Percentiles rank a stretch among this genome's conserved stretches.
Conservation (phyloP, 73 alveolate genomes). For the Paramecium caudatum region DNA sequence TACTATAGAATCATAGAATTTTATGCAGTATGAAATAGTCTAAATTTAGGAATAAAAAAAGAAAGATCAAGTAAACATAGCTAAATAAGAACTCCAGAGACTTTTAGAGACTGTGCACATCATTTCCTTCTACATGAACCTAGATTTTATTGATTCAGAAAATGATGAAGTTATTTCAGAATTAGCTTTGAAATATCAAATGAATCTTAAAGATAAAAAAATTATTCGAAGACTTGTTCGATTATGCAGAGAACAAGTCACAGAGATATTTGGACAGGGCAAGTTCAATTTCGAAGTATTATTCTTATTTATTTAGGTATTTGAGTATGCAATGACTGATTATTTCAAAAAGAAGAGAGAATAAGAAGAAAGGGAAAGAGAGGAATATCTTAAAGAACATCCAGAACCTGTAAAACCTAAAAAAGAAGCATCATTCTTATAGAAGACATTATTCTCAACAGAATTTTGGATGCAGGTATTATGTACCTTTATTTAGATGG, state of each 20-base stretch:
- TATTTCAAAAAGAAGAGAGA: constrained; percentile 76
- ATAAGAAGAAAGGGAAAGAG: constrained; percentile 76
- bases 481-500: not conserved
- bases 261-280: constrained; percentile 75
- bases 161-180: constrained; percentile 50
- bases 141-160: constrained; percentile 70
- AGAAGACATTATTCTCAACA: constrained; percentile 51
- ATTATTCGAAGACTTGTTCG: constrained; percentile 68
- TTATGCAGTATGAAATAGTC: constrained; percentile 55
- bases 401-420: constrained; percentile 66
- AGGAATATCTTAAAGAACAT: constrained; percentile 54
- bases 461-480: constrained; percentile 70
- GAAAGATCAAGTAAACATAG: constrained; percentile 69
- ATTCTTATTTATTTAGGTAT: not conserved
- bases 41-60: constrained; percentile 60
- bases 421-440: constrained; percentile 10
- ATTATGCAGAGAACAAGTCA: constrained; percentile 68
- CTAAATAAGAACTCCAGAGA: constrained; percentile 73
- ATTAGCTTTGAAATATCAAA: not conserved
- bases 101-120: constrained; percentile 59
- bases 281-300: constrained; percentile 73
- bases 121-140: constrained; percentile 60
- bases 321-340: constrained; percentile 76
- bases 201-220: constrained; percentile 62
- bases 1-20: constrained; percentile 76